Base-by-base conservation (phyloP, 1,139 yeast genomes). In the Yamadazyma atlantica region DNA sequence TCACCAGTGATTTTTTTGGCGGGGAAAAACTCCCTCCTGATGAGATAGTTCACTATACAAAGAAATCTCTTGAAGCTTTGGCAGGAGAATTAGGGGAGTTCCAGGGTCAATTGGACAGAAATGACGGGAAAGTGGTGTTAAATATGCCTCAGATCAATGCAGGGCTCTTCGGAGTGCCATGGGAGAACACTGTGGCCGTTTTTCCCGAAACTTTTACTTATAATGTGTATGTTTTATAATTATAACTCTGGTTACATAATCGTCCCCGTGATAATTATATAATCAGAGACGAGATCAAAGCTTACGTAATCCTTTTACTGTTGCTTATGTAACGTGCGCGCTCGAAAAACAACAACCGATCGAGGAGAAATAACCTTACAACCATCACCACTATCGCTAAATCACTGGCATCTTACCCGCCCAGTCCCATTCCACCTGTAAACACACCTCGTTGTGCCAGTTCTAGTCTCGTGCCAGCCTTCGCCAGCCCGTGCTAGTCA, bases 141-240 rank as follows among this genome's bases (percentile, higher is more conserved):
- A 71, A 70, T 46, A 79, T 87, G 82, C 96, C 95, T 21, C 74
- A 76, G 56, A 85, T 87, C 49, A 86, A 87, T 51, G 78, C 94
- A 9, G 95, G 95, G 0, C 72, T 86, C 5, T 86, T 87, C 57
- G 74, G 73, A 1, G 90, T 85, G 2, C 94, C 95, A 0, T 86
- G 95, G 95, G 73, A 67, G 23, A 50, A 70, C 6, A 85, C 95
- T 0, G 92, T 78, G 50, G 53, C 44, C 8, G 75, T 73, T 0
- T 54, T 85, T n/a, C n/a, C n/a, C n/a, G n/a, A n/a, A 46, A 58
- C n/a, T 33, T 43, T 7, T 10, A 29, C 4, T n/a, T 34, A 38
- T 4, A 41, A 44, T 22, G 48, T 44, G 4, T 44, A 44, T 23
- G 43, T 40, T 4, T 13, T 39, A 4, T 36, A 39, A 21, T n/a